Evolutionary conservation across 176 grass and related monocot genomes (phyloP), one percentile per base, ranked within the genome.

Genomic region (Aegilops tauschii): DNA sequence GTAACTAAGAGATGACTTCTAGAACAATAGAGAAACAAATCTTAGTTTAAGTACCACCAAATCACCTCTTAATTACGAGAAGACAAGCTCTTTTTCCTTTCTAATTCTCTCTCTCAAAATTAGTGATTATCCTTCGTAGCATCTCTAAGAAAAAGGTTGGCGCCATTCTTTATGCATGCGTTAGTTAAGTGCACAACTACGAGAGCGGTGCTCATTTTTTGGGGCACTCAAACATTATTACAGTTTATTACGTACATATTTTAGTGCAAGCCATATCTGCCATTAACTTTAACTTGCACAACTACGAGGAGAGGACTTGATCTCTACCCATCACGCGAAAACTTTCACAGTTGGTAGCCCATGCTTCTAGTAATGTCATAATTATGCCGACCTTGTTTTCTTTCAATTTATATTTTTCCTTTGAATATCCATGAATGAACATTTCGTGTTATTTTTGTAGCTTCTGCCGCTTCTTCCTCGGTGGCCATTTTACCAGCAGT

Each of bases 201-300:
- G 58, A 66, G 9, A 45, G 56, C 56, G 54, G 80, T 65, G 65
- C 65, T 70, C 88, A 66, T 71, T 52, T 76, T 69, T 16, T 82
- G 8, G 65, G 37, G 8, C 17, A 8, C 21, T 61, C 21, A 4
- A 78, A 49, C 54, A 69, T 83, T 63, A 71, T 16, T 47, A 66
- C 8, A 18, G 34, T 65, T 35, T 16, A 45, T 21, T 18, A 35
- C 28, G 29, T 25, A 78, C 9, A 72, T 30, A 49, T 83, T 86
- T 90, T 79, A 72, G 88, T 65, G 84, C 79, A 40, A 23, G 30
- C 40, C 45, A 40, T 69, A 37, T 42, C 4, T 76, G 61, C 70
- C 78, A 35, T 71, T 66, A 23, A 27, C 25, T 14, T 14, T 2
- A 31, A 21, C 18, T 18, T 69, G 67, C 54, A 67, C 13, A 76